Percentiles rank a stretch among this genome's conserved stretches.
phyloP scores from a whole-genome alignment of 371 early-diverging fungal species.

The Gilbertella persicaria region DNA sequence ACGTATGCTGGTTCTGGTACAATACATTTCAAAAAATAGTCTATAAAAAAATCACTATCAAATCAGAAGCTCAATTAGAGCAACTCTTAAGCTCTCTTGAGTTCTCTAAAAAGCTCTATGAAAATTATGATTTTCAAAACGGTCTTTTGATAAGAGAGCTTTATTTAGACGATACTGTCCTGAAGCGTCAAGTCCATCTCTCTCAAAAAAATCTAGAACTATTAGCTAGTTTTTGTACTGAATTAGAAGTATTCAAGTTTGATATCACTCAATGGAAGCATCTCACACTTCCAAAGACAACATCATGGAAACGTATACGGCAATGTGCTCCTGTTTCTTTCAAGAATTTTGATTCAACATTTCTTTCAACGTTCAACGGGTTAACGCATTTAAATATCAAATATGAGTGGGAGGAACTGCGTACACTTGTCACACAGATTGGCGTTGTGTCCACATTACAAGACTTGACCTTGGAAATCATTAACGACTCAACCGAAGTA shows the following conservation, averaged over 20 bases:
- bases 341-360: not conserved
- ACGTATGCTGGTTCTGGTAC: constrained; percentile 15
- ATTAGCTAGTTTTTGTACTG: constrained; percentile 12
- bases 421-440: not conserved
- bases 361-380: constrained; percentile 4
- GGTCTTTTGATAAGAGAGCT: constrained; percentile 6
- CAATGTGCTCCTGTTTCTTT: constrained; percentile 9
- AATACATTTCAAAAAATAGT: constrained; percentile 10
- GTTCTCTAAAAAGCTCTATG: not conserved
- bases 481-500: not conserved
- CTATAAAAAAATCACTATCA: constrained; percentile 8
- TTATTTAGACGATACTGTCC: not conserved
- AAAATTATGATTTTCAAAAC: not conserved
- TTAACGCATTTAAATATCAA: constrained; percentile 11
- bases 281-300: not conserved
- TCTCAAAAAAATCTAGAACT: constrained; percentile 13
- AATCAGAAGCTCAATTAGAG: constrained; percentile 9
- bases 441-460: not conserved
- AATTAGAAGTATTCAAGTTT: constrained; percentile 18
- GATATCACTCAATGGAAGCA: constrained; percentile 15
- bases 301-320: constrained; percentile 6
- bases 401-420: not conserved
- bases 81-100: not conserved
- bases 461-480: constrained; percentile 8
- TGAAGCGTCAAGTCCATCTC: not conserved